Conservation (phyloP, 225 moss, liverwort and hornwort species). For the Physcomitrellopsis africana region DNA sequence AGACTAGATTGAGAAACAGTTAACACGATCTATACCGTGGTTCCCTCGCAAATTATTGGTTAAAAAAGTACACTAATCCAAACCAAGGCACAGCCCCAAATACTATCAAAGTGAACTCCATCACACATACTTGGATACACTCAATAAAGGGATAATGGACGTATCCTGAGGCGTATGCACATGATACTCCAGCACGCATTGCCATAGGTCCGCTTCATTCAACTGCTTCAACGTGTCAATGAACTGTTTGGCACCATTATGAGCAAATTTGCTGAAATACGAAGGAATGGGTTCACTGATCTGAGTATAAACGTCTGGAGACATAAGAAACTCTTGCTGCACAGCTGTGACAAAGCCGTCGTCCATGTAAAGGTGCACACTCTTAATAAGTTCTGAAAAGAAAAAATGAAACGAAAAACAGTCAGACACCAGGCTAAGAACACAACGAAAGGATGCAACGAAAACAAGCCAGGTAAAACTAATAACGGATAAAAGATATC, state of each 20-base stretch:
- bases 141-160: slow-evolving; percentile 62
- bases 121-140: slow-evolving; percentile 72
- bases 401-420: slow-evolving; percentile 12
- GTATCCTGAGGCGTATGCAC: slow-evolving; percentile 59
- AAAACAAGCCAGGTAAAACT: too few relatives aligned
- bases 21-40: not conserved
- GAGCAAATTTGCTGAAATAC: slow-evolving; percentile 63
- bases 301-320: slow-evolving; percentile 61
- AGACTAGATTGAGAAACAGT: not conserved
- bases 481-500: too few relatives aligned
- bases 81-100: slow-evolving; percentile 24
- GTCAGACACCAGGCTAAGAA: too few relatives aligned
- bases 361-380: slow-evolving; percentile 71
- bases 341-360: slow-evolving; percentile 68
- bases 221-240: slow-evolving; percentile 67
- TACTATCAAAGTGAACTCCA: slow-evolving; percentile 31
- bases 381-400: slow-evolving; percentile 63
- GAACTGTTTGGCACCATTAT: slow-evolving; percentile 68
- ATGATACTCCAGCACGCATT: slow-evolving; percentile 75
- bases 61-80: slow-evolving; percentile 12
- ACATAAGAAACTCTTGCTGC: slow-evolving; percentile 75
- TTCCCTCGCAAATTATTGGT: not conserved
- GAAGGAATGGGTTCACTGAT: slow-evolving; percentile 67
- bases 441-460: too few relatives aligned
- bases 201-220: slow-evolving; percentile 77